Percentiles rank a stretch among this genome's conserved stretches.
Evolutionary conservation across 2,329 filamentous ascomycete genomes (phyloP).

Genomic region (Aspergillus sp.): DNA sequence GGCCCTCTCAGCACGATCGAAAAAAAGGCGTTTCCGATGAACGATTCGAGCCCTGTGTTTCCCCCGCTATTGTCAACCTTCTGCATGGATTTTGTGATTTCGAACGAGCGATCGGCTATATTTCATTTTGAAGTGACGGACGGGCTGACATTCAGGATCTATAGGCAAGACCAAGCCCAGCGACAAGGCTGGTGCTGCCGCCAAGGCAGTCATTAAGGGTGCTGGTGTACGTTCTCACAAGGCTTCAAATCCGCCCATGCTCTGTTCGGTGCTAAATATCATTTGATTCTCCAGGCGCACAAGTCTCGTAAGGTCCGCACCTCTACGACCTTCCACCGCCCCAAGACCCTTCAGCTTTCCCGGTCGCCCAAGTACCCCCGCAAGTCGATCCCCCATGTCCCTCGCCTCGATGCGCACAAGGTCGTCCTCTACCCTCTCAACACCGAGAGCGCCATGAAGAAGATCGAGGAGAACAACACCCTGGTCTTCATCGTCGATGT

Average conservation of each 20-base stretch:
- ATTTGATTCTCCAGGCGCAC: conserved; percentile 59
- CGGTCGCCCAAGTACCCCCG: conserved; percentile 94
- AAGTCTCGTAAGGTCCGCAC: conserved; percentile 92
- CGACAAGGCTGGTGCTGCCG: conserved; percentile 82
- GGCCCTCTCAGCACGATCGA: not conserved
- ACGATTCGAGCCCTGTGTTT: not conserved
- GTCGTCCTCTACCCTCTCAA: conserved; percentile 97
- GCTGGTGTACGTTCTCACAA: conserved; percentile 76
- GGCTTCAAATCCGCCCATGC: not conserved
- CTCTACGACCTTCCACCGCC: conserved; percentile 94
- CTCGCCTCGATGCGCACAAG: conserved; percentile 96
- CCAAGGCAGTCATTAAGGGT: conserved; percentile 94
- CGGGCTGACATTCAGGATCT: conserved; percentile 1
- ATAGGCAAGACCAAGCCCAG: conserved; percentile 61
- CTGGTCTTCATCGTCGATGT: conserved; percentile 95
- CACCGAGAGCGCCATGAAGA: conserved; percentile 99
- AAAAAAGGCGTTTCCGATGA: not conserved
- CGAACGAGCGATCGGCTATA: conserved; percentile 1
- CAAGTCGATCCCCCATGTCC: conserved; percentile 86
- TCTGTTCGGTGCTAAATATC: conserved; percentile 18
- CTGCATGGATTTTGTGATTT: not conserved
- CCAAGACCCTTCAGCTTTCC: conserved; percentile 92
- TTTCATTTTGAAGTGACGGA: conserved; percentile 7
- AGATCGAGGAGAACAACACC: conserved; percentile 99
- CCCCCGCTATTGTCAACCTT: not conserved